Evolutionary conservation across 2,329 filamentous ascomycete species (phyloP).

Genomic region (Podosphaera aphanis): DNA sequence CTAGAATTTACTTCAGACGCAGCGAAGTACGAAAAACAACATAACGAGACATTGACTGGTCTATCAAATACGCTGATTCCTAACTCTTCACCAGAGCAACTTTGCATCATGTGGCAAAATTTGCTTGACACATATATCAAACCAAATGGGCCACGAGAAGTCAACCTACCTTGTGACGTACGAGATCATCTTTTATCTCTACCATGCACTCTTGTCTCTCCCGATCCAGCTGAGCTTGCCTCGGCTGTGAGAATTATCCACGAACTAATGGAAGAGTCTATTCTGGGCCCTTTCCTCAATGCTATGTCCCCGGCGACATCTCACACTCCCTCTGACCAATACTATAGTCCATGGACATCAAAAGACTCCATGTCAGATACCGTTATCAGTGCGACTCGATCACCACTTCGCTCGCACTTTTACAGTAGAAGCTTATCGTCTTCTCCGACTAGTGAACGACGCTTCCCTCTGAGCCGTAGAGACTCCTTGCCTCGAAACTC

Average conservation of each 20-base stretch:
- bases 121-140: conserved; percentile 76
- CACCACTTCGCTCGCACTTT: too few relatives aligned
- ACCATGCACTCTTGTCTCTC: conserved; percentile 36
- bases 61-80: conserved; percentile 19
- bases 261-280: conserved; percentile 93
- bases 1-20: conserved; percentile 93
- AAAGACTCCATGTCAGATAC: conserved; percentile 13
- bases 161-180: conserved; percentile 72
- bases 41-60: conserved; percentile 20
- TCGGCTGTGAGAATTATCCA: conserved; percentile 72
- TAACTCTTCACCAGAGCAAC: conserved; percentile 22
- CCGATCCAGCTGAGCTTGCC: conserved; percentile 51
- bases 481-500: neutral
- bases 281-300: conserved; percentile 78
- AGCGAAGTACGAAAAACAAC: conserved; percentile 45
- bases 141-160: conserved; percentile 63
- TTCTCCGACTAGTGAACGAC: neutral
- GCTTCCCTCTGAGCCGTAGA: neutral
- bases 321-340: conserved; percentile 6
- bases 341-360: conserved; percentile 13
- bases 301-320: conserved; percentile 8
- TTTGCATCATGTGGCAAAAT: conserved; percentile 66
- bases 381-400: conserved; percentile 5
- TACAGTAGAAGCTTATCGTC: neutral
- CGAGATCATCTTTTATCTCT: conserved; percentile 56